These are phyloP conservation scores for Penicillium sp. DNA, from an alignment of 2,329 filamentous ascomycete genomes.

Conservation along the genomic window DNA sequence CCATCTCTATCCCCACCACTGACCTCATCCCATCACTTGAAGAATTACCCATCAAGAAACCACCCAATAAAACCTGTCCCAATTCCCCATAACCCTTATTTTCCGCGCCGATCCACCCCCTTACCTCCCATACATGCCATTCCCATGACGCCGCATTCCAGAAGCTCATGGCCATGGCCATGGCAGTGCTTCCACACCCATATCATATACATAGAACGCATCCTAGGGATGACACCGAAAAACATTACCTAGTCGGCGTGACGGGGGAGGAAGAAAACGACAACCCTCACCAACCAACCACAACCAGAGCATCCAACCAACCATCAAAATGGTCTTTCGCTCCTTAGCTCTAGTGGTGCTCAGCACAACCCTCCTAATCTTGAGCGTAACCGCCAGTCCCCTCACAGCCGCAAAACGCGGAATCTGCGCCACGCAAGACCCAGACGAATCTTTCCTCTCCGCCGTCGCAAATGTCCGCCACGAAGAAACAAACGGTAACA, in stretches of 20 bases:
- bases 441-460: conserved; percentile 29
- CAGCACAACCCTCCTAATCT: conserved; percentile 17
- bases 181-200: background rate
- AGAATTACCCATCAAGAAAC: conserved; percentile 5
- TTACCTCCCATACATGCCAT: conserved; percentile 20
- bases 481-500: conserved; percentile 17
- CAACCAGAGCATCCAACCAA: conserved; percentile 12
- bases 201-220: background rate
- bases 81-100: conserved; percentile 3
- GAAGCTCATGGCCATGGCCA: conserved; percentile 7
- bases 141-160: conserved; percentile 26
- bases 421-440: conserved; percentile 37
- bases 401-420: conserved; percentile 25
- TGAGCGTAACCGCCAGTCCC: conserved; percentile 20
- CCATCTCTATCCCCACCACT: no score
- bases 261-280: conserved; percentile 6
- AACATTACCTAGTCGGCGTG: no score
- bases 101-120: conserved; percentile 1
- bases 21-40: conserved; percentile 17
- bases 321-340: conserved; percentile 31
- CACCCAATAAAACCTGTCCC: conserved; percentile 8
- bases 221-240: conserved; percentile 12
- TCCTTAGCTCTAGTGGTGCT: conserved; percentile 26
- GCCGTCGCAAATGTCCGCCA: conserved; percentile 31
- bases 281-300: background rate